phyloP scores from a whole-genome alignment of 176 grass and related monocot genomes.

The Musa schizocarpa region DNA sequence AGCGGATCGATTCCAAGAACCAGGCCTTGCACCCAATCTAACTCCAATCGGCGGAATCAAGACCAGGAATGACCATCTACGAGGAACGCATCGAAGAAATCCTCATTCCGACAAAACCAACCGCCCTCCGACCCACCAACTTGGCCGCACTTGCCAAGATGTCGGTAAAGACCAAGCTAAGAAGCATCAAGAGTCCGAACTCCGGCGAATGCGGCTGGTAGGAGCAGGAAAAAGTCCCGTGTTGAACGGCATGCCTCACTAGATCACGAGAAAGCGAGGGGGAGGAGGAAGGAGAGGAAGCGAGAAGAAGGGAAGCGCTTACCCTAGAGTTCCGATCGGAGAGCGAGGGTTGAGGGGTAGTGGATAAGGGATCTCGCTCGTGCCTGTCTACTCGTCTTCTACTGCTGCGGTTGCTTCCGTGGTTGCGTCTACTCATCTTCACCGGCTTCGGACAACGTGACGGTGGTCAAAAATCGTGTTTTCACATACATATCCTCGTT shows the following conservation, averaged over 20 bases:
- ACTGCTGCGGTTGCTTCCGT: neutral
- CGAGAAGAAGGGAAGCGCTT: neutral
- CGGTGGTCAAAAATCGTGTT: no score
- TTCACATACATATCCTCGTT: no score
- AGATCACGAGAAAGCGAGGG: neutral
- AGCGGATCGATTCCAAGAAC: neutral
- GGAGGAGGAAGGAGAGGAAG: neutral
- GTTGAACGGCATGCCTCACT: neutral
- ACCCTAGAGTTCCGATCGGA: neutral
- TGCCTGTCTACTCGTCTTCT: neutral
- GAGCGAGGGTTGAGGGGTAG: neutral
- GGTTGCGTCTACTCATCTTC: neutral
- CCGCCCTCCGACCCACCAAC: neutral
- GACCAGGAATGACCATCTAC: neutral
- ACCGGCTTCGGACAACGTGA: no score
- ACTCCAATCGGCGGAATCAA: neutral
- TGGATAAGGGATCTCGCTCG: neutral
- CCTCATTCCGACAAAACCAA: neutral
- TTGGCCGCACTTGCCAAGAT: neutral
- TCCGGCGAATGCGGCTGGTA: neutral
- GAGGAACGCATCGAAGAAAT: neutral
- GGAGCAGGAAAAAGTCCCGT: neutral
- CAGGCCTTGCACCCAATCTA: neutral
- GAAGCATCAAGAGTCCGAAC: neutral
- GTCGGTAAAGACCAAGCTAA: neutral